A percentile compares a stretch with the other conserved stretches of the same genome.
Evolutionary conservation across 192 early-diverging fungal species (phyloP).

Genomic region (Neocallimastix lanati): DNA sequence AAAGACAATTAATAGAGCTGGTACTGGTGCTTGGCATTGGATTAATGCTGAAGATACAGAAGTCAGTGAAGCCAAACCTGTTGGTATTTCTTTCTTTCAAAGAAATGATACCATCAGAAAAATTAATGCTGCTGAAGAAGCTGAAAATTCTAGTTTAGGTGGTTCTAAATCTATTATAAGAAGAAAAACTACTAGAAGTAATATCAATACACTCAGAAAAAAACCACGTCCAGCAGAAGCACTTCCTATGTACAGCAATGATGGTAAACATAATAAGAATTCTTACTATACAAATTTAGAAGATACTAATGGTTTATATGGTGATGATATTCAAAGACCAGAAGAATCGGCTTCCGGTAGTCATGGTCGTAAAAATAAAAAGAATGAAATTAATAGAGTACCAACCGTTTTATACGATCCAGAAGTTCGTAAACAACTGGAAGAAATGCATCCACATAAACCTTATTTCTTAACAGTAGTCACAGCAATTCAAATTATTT

Average conservation of each 20-base stretch:
- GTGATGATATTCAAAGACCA: background rate
- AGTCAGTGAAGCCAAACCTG: background rate
- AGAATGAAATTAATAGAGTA: background rate
- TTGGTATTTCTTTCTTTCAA: background rate
- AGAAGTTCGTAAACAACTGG: slow-evolving; percentile 16
- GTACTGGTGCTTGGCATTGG: background rate
- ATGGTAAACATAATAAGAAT: background rate
- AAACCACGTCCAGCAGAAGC: background rate
- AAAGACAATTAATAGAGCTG: background rate
- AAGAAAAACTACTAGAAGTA: background rate
- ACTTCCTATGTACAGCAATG: background rate
- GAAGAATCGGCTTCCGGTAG: background rate
- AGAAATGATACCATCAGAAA: background rate
- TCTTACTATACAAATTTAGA: background rate
- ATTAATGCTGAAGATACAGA: background rate
- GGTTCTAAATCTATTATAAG: background rate
- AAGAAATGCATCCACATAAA: slow-evolving; percentile 16
- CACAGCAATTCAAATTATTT: slow-evolving; percentile 14
- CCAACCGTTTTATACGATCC: slow-evolving; percentile 19
- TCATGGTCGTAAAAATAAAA: background rate
- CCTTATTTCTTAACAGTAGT: slow-evolving; percentile 23
- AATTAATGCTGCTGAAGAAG: background rate
- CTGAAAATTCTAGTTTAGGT: background rate
- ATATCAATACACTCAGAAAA: background rate
- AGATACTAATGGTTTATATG: background rate